Evolutionary conservation across 2,329 filamentous ascomycete genomes (phyloP), one percentile per base, ranked within the genome.

Genomic region (Aspergillus nomiae): DNA sequence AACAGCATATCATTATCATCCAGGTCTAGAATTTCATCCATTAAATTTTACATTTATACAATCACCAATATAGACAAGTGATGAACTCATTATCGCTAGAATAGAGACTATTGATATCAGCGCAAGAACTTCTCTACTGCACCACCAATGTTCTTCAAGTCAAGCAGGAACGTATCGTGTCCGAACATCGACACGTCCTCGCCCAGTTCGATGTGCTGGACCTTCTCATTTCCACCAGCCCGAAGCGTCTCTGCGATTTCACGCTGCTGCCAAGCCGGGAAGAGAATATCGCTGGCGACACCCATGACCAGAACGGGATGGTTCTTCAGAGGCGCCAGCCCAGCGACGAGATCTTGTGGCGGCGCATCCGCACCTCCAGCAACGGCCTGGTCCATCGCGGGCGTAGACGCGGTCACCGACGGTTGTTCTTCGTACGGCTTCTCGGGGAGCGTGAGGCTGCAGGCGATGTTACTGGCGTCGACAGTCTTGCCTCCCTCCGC

Each of bases 261-360:
- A 59, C 92, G 87, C 81, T 99, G 95, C 81, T 99, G 95, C 94
- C 95, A 99, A 0, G 95, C 93, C 0, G 95, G 95, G 80, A 99
- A 99, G 41, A 99, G 81, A 56, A 97, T 98, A 75, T 99, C 95
- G 71, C 92, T 97, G 0, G 92, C 92, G 4, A 98, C 95, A 38
- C 95, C 95, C 82, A 99, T 89, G 12, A 99, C 92, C 26, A 99
- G 84, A 0, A 92, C 90, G 0, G 92, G 92, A 56, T 90, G 94
- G 65, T 94, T 85, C 59, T 89, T 87, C 59, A 98, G 78, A 0
- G 87, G 80, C 4, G 86, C 80, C 24, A 99, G 81, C 0, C 95
- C 95, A 0, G 83, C 83, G 41, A 98, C 85, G 0, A 99, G 82
- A 76, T 99, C 95, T 57, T 86, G 83, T 0, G 94, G 92, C 0